Evolutionary conservation across 1,139 yeast species (phyloP), one percentile per base, ranked within the genome.

Genomic region (Suhomyces ambrosiae): DNA sequence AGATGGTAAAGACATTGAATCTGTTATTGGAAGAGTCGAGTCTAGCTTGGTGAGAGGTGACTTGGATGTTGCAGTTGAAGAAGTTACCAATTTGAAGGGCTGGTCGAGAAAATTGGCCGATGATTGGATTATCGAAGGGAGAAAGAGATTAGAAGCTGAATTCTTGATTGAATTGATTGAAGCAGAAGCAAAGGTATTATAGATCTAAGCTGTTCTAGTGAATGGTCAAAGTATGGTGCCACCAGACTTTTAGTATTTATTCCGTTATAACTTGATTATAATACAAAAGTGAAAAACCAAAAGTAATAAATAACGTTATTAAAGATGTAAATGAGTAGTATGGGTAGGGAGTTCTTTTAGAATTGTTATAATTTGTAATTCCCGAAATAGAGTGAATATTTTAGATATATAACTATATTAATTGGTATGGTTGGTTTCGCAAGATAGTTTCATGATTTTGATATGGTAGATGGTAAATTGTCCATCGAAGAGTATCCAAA

Each of bases 91-190:
- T 49, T 76, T 94, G 61, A 86, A 86, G 64, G 98, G 98, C 26
- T 88, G 96, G 96, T 79, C 95, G 29, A 83, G 95, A 73, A 79
- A 78, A 55, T 74, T 92, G 52, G 95, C 97, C 27, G 80, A 81
- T 50, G 97, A 88, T 61, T 92, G 97, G 97, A 79, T 94, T 27
- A 65, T 69, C 29, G 94, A 87, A 60, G 90, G 95, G 32, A 82
- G 97, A 71, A 84, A 82, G 69, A 82, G 95, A 60, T 73, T 89
- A 50, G 97, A 90, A 67, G 79, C 86, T 33, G 94, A 89, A 64
- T 84, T 89, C 53, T 71, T 90, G 56, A 74, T 88, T 38, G 79
- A 76, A 45, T 67, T 82, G 41, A 67, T 85, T 47, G 80, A 80
- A 40, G 71, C 82, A 37, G 89, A 83, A 60, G 56, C 78, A 29